A percentile compares a stretch with the other conserved stretches of the same genome.
Conservation (phyloP, 106 monocot species). For the Ottelia alismoides region DNA sequence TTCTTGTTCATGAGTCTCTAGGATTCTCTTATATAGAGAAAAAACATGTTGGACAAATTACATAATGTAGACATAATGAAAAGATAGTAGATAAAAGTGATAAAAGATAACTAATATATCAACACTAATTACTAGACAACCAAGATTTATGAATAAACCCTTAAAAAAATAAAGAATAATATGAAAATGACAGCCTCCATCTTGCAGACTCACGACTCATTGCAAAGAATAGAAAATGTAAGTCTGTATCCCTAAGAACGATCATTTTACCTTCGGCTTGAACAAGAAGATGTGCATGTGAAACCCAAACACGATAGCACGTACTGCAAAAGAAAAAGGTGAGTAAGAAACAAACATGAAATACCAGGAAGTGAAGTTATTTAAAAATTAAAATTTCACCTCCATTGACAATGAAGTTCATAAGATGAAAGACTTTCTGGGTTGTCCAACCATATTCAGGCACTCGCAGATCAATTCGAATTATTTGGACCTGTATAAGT, state of each 20-base stretch:
- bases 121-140: neutral
- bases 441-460: conserved; percentile 20
- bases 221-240: too few species aligned
- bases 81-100: too few species aligned
- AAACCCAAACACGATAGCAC: conserved; percentile 79
- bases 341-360: conserved; percentile 3
- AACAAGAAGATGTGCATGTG: conserved; percentile 66
- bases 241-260: too few species aligned
- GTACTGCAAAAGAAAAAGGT: conserved; percentile 42
- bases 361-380: neutral
- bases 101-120: too few species aligned
- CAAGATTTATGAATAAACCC: neutral
- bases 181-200: too few species aligned
- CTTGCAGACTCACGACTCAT: too few species aligned
- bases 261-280: conserved; percentile 81
- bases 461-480: conserved; percentile 13
- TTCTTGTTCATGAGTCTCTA: too few species aligned
- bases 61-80: too few species aligned
- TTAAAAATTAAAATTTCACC: conserved; percentile 7
- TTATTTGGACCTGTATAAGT: conserved; percentile 10
- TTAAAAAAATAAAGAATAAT: neutral
- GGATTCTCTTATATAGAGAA: too few species aligned
- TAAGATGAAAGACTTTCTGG: conserved; percentile 14
- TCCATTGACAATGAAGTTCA: conserved; percentile 15
- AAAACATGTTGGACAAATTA: too few species aligned